Conservation (phyloP, 1,284 basidiomycete species). For the Takashimella koratensis region DNA sequence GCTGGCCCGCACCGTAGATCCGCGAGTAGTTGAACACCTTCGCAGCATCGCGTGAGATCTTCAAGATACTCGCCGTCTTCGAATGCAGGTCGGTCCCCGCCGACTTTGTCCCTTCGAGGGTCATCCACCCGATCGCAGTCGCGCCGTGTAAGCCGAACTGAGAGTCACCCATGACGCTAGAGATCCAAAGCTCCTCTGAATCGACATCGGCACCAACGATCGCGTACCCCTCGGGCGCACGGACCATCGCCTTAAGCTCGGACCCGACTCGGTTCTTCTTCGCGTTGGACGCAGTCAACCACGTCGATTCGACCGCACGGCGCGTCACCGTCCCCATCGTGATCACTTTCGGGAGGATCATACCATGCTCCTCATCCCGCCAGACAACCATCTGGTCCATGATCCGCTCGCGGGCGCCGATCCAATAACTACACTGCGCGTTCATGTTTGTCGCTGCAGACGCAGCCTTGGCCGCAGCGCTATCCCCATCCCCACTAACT, state of each 20-base stretch:
- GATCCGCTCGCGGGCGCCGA: slow-evolving; percentile 87
- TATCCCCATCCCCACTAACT: slow-evolving; percentile 38
- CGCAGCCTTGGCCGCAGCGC: slow-evolving; percentile 64
- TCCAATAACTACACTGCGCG: slow-evolving; percentile 96
- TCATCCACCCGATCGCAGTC: slow-evolving; percentile 99
- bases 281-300: slow-evolving; percentile 97
- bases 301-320: slow-evolving; percentile 95
- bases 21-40: slow-evolving; percentile 99
- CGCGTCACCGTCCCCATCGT: slow-evolving; percentile 98
- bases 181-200: slow-evolving; percentile 99
- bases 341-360: slow-evolving; percentile 94
- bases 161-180: slow-evolving; percentile 96
- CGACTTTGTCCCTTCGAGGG: slow-evolving; percentile 95
- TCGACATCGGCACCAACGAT: slow-evolving; percentile 99
- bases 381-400: slow-evolving; percentile 92
- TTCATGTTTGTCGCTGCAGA: slow-evolving; percentile 86
- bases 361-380: slow-evolving; percentile 66
- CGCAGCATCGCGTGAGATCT: slow-evolving; percentile 89
- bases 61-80: slow-evolving; percentile 90
- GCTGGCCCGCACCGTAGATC: slow-evolving; percentile 96
- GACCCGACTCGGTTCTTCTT: slow-evolving; percentile 97
- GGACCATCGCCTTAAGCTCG: slow-evolving; percentile 96
- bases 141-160: slow-evolving; percentile 97
- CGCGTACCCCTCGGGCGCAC: slow-evolving; percentile 85
- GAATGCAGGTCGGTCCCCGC: slow-evolving; percentile 95